Percentiles rank a stretch among this genome's conserved stretches.
phyloP scores from a whole-genome alignment of 495 filamentous ascomycete species.

The Lentithecium fluviatile region DNA sequence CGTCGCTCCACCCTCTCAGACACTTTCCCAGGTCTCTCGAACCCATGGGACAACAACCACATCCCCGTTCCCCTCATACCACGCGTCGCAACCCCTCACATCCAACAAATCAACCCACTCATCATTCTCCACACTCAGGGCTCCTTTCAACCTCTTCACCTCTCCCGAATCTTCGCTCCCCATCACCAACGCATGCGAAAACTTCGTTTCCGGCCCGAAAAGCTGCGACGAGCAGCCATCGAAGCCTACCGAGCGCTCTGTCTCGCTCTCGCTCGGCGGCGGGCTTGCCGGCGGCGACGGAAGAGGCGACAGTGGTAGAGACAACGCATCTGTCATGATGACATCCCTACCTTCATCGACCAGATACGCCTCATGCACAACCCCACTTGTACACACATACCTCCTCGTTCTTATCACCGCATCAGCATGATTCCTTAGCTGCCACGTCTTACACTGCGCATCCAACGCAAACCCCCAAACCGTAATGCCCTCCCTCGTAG shows the following conservation, averaged over 20 bases:
- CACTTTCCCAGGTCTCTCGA: too few relatives aligned
- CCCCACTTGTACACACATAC: constrained; percentile 15
- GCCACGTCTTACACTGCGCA: constrained; percentile 21
- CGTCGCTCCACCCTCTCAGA: too few relatives aligned
- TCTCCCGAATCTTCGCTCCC: neutral
- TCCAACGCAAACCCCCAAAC: constrained; percentile 33
- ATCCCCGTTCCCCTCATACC: constrained; percentile 31
- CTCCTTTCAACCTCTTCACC: constrained; percentile 10
- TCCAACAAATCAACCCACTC: constrained; percentile 23
- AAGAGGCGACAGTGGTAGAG: neutral
- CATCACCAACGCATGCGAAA: too few relatives aligned
- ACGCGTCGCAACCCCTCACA: constrained; percentile 24
- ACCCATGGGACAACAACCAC: neutral
- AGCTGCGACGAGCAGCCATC: constrained; percentile 21
- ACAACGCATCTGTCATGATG: constrained; percentile 50
- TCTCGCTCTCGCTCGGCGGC: constrained; percentile 27
- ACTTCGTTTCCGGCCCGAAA: neutral
- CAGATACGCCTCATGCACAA: constrained; percentile 19
- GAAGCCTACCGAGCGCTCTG: constrained; percentile 14
- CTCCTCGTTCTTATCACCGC: neutral
- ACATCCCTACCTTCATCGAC: constrained; percentile 51
- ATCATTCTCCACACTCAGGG: constrained; percentile 29
- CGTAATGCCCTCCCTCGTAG: constrained; percentile 23
- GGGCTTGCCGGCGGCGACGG: neutral
- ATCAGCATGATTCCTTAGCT: constrained; percentile 7